Evolutionary conservation across 2,329 filamentous ascomycete species (phyloP).

Genomic region (Penicillium sp.): DNA sequence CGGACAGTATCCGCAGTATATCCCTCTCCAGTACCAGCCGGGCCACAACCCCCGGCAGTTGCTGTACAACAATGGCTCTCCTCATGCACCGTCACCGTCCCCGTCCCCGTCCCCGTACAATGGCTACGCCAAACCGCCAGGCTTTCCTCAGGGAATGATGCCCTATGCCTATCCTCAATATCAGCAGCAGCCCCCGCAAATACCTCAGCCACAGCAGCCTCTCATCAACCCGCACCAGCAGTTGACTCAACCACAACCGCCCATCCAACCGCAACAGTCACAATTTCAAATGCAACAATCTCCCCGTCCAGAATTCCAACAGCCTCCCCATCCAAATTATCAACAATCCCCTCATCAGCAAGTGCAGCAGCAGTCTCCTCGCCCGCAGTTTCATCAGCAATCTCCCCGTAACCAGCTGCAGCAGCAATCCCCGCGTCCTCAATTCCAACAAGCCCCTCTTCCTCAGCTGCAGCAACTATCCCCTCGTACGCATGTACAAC

Average conservation of each 20-base stretch:
- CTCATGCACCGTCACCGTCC: slow-evolving; percentile 22
- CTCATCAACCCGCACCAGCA: slow-evolving; percentile 30
- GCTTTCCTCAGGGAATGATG: slow-evolving; percentile 34
- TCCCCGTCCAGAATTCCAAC: neutral
- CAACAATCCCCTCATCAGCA: neutral
- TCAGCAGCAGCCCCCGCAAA: slow-evolving; percentile 21
- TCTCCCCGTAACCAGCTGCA: slow-evolving; percentile 4
- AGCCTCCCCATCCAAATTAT: neutral
- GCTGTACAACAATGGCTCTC: slow-evolving; percentile 35
- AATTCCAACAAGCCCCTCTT: slow-evolving; percentile 2
- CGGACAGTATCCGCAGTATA: slow-evolving; percentile 34
- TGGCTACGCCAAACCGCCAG: slow-evolving; percentile 35
- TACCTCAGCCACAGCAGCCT: slow-evolving; percentile 9
- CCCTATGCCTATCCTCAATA: slow-evolving; percentile 33
- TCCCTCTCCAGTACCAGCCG: slow-evolving; percentile 33
- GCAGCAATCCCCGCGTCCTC: slow-evolving; percentile 6
- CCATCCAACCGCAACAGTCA: slow-evolving; percentile 15
- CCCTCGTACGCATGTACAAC: neutral
- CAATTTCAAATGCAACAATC: slow-evolving; percentile 1
- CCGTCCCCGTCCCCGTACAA: slow-evolving; percentile 13
- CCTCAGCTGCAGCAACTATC: slow-evolving; percentile 3
- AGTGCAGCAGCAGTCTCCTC: slow-evolving; percentile 1
- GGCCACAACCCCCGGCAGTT: slow-evolving; percentile 32
- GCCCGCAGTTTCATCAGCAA: slow-evolving; percentile 7
- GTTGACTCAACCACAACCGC: slow-evolving; percentile 28